These are phyloP conservation scores for Pichia phayaonensis DNA, from an alignment of 805 yeast genomes.

Conservation along the genomic window DNA sequence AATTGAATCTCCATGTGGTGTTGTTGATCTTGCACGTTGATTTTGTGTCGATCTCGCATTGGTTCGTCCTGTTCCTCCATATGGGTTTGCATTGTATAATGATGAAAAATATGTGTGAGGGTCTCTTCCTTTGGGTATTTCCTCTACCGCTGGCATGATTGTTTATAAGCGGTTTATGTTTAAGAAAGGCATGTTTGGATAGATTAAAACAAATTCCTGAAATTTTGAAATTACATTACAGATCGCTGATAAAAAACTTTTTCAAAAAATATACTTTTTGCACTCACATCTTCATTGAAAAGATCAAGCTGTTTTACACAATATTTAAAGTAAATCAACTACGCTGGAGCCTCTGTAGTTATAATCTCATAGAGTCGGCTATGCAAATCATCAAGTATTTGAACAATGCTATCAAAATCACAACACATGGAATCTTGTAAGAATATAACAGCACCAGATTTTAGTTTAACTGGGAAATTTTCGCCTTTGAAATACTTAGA, in stretches of 20 bases:
- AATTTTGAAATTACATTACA: neutral
- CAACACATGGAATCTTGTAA: constrained; percentile 23
- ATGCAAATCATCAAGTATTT: constrained; percentile 11
- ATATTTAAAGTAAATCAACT: neutral
- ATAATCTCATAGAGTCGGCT: neutral
- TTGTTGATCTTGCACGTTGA: neutral
- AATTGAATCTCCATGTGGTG: neutral
- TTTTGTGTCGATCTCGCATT: neutral
- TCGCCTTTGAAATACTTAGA: constrained; percentile 17
- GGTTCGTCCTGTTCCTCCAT: neutral
- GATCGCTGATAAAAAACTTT: neutral
- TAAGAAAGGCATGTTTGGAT: no score
- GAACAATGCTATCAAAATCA: constrained; percentile 14
- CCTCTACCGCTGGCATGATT: constrained; percentile 25
- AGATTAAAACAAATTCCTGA: no score
- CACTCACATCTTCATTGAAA: neutral
- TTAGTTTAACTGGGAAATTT: constrained; percentile 2
- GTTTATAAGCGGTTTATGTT: neutral
- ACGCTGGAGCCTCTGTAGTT: neutral
- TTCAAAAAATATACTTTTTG: no score
- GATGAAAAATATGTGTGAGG: constrained; percentile 23
- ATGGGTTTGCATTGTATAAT: constrained; percentile 15
- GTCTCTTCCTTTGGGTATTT: constrained; percentile 22
- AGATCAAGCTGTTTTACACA: neutral
- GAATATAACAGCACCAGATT: constrained; percentile 14